phyloP scores from a whole-genome alignment of 1,284 basidiomycete species.

The Rhodotorula sp. region DNA sequence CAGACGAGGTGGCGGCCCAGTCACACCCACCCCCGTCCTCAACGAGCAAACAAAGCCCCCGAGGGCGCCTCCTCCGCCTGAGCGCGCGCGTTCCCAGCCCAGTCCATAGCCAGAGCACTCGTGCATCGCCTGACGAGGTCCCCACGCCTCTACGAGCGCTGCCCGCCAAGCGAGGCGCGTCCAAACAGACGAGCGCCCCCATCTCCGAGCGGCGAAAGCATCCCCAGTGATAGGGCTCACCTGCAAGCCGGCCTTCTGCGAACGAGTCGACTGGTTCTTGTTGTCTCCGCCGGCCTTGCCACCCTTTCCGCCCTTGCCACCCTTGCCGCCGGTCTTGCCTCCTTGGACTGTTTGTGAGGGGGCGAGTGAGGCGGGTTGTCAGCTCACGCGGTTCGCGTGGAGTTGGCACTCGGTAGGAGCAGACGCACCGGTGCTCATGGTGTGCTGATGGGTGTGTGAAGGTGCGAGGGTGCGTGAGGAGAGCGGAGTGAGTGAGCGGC shows the following conservation, averaged over 20 bases:
- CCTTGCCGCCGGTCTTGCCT: conserved; percentile 53
- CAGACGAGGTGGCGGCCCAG: not conserved
- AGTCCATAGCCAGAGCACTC: not conserved
- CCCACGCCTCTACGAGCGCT: not conserved
- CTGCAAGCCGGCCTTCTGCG: conserved; percentile 79
- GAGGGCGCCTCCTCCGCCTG: not conserved
- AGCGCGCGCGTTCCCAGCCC: not conserved
- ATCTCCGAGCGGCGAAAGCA: not conserved
- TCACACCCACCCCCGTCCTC: not conserved
- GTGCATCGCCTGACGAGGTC: too few species aligned
- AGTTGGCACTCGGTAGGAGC: not conserved
- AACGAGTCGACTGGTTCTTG: conserved; percentile 63
- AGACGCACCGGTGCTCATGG: conserved; percentile 20
- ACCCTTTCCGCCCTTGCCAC: conserved; percentile 41
- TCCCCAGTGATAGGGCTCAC: conserved; percentile 53
- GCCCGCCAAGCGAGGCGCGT: not conserved
- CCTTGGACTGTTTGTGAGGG: conserved; percentile 11
- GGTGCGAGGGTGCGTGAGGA: not conserved
- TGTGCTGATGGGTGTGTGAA: not conserved
- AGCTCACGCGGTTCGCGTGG: not conserved
- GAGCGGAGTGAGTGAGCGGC: conserved; percentile 11
- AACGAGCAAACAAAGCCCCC: conserved; percentile 18
- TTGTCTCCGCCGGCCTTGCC: conserved; percentile 51
- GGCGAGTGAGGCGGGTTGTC: not conserved
- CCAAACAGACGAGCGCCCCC: not conserved